Conservation (phyloP, 2,329 filamentous ascomycete genomes). For the Fusarium sp. region DNA sequence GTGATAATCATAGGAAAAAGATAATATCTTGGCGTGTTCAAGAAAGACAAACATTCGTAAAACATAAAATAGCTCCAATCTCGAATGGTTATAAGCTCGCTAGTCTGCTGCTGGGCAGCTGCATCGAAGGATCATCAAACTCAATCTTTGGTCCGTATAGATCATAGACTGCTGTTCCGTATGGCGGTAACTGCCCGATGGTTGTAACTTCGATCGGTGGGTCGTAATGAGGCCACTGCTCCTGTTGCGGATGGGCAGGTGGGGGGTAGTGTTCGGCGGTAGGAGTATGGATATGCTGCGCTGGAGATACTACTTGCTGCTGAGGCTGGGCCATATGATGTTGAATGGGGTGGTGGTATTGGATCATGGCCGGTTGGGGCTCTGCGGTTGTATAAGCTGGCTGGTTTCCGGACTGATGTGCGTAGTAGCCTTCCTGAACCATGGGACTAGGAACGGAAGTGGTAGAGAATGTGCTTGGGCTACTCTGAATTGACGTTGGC, state of each 20-base stretch:
- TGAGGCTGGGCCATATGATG: constrained; percentile 48
- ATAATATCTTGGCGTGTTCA: constrained; percentile 18
- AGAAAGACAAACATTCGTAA: constrained; percentile 23
- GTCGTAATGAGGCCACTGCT: constrained; percentile 68
- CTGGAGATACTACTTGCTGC: constrained; percentile 50
- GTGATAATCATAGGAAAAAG: constrained; percentile 28
- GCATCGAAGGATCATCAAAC: constrained; percentile 65
- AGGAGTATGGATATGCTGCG: constrained; percentile 41
- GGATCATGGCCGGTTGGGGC: constrained; percentile 53
- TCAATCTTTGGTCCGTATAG: constrained; percentile 65
- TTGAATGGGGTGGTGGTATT: constrained; percentile 56
- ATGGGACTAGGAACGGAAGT: constrained; percentile 63
- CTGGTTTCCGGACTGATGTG: constrained; percentile 60
- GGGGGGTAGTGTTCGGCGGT: constrained; percentile 49
- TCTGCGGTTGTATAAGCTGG: constrained; percentile 61
- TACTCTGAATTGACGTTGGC: constrained; percentile 64
- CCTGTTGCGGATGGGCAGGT: constrained; percentile 54
- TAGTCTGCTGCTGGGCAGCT: constrained; percentile 67
- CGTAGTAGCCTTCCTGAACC: constrained; percentile 65
- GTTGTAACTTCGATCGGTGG: constrained; percentile 65
- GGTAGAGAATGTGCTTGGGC: constrained; percentile 66
- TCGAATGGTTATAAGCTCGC: constrained; percentile 59
- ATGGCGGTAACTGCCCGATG: constrained; percentile 62
- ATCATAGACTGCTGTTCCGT: constrained; percentile 60
- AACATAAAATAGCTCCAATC: constrained; percentile 17